Conservation (phyloP, 2,329 filamentous ascomycete genomes). For the Colletotrichum sp. region DNA sequence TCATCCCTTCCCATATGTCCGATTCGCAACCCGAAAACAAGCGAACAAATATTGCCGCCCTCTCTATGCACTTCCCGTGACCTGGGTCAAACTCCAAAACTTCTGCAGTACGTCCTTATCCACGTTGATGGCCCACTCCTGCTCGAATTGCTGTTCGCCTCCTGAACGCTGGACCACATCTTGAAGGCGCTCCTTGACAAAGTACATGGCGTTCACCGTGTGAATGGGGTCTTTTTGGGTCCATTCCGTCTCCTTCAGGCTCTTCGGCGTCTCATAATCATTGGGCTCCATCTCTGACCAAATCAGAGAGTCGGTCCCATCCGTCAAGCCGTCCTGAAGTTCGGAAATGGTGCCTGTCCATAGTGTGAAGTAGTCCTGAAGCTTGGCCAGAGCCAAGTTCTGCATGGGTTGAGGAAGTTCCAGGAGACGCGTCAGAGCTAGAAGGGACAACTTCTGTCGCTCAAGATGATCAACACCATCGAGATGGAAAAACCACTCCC, state of each 20-base stretch:
- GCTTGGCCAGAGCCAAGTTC: slow-evolving; percentile 60
- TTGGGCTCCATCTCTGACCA: slow-evolving; percentile 44
- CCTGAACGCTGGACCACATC: slow-evolving; percentile 64
- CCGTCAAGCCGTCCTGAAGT: slow-evolving; percentile 64
- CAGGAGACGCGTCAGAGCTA: slow-evolving; percentile 75
- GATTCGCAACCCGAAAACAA: not conserved
- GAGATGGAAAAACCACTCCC: slow-evolving; percentile 72
- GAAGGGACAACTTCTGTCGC: slow-evolving; percentile 72
- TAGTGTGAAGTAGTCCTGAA: slow-evolving; percentile 77
- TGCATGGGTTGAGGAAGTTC: slow-evolving; percentile 65
- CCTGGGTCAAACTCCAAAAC: slow-evolving; percentile 46
- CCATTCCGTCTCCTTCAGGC: slow-evolving; percentile 57
- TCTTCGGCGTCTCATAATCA: slow-evolving; percentile 63
- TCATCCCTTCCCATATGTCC: not conserved
- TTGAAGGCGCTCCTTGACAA: slow-evolving; percentile 67
- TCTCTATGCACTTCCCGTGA: not conserved
- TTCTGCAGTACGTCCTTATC: slow-evolving; percentile 72
- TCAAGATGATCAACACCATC: slow-evolving; percentile 70
- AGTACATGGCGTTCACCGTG: slow-evolving; percentile 66
- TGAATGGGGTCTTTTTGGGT: slow-evolving; percentile 70
- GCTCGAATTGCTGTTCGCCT: slow-evolving; percentile 69
- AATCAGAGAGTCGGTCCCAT: slow-evolving; percentile 57
- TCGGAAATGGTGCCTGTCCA: slow-evolving; percentile 76
- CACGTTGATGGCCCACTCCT: slow-evolving; percentile 75
- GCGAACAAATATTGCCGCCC: not conserved